Conservation (phyloP, 1,284 basidiomycete genomes). For the Rhodotorula sp. region DNA sequence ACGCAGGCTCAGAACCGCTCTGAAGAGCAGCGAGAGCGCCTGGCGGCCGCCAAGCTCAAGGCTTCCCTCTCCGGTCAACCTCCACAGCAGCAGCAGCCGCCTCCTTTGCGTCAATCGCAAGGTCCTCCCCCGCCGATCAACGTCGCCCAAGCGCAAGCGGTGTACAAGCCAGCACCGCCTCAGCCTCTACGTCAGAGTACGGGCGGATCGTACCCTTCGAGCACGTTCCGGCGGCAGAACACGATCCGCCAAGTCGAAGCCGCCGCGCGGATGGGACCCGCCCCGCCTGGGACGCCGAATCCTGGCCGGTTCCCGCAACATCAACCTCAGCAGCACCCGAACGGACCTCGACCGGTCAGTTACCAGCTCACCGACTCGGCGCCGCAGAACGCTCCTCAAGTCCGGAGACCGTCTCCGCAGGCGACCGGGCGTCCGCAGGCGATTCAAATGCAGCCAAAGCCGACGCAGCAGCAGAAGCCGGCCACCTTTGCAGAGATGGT, state of each 20-base stretch:
- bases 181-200: not conserved
- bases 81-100: not conserved
- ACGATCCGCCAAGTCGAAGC: constrained; percentile 42
- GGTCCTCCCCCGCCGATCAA: constrained; percentile 8
- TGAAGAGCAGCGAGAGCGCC: constrained; percentile 47
- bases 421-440: constrained; percentile 4
- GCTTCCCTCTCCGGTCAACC: constrained; percentile 12
- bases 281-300: constrained; percentile 14
- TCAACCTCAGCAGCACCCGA: not conserved
- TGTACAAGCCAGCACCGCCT: not conserved
- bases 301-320: not conserved
- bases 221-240: constrained; percentile 31
- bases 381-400: not conserved
- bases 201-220: constrained; percentile 1
- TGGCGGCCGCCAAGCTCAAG: constrained; percentile 30
- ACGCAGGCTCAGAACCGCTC: constrained; percentile 72
- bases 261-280: constrained; percentile 32
- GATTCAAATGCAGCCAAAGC: constrained; percentile 8
- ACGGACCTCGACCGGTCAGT: constrained; percentile 5
- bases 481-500: constrained; percentile 90
- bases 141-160: constrained; percentile 8
- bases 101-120: constrained; percentile 1
- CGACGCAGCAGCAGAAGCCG: constrained; percentile 22
- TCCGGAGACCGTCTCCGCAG: constrained; percentile 5
- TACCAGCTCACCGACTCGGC: constrained; percentile 28